A percentile compares a stretch with the other conserved stretches of the same genome.
These are phyloP conservation scores for Aspergillus sp. DNA, from an alignment of 2,329 filamentous ascomycete genomes.

Conservation along the genomic window DNA sequence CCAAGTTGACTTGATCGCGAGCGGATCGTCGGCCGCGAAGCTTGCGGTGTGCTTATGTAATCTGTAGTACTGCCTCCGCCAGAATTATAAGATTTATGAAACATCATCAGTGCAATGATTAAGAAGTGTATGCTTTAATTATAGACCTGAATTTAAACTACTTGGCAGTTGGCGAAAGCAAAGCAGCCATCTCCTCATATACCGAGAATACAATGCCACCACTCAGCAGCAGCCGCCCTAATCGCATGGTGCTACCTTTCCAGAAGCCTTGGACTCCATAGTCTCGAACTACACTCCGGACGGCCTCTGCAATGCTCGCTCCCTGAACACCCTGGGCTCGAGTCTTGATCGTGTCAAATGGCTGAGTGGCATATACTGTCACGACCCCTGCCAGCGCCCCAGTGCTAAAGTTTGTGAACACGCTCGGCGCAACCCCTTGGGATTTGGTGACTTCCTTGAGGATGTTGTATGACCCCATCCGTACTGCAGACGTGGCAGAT, in stretches of 20 bases:
- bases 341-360: conserved; percentile 51
- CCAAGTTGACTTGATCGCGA: not conserved
- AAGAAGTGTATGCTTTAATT: too few relatives aligned
- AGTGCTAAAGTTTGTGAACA: conserved; percentile 59
- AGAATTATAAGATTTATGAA: too few relatives aligned
- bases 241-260: conserved; percentile 67
- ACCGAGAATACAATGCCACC: conserved; percentile 67
- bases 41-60: conserved; percentile 20
- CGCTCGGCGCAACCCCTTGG: conserved; percentile 50
- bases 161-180: not conserved
- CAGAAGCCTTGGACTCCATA: conserved; percentile 63
- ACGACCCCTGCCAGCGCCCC: conserved; percentile 61
- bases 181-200: conserved; percentile 53
- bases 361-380: conserved; percentile 37
- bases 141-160: not conserved
- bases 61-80: not conserved
- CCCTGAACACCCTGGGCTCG: conserved; percentile 60
- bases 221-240: conserved; percentile 63
- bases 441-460: conserved; percentile 59
- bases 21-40: conserved; percentile 6
- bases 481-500: conserved; percentile 60
- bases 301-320: conserved; percentile 57
- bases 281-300: conserved; percentile 55
- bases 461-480: conserved; percentile 64
- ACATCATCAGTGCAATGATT: too few relatives aligned